These are phyloP conservation scores for Aspergillus neoniger DNA, from an alignment of 2,329 filamentous ascomycete species.

Conservation along the genomic window DNA sequence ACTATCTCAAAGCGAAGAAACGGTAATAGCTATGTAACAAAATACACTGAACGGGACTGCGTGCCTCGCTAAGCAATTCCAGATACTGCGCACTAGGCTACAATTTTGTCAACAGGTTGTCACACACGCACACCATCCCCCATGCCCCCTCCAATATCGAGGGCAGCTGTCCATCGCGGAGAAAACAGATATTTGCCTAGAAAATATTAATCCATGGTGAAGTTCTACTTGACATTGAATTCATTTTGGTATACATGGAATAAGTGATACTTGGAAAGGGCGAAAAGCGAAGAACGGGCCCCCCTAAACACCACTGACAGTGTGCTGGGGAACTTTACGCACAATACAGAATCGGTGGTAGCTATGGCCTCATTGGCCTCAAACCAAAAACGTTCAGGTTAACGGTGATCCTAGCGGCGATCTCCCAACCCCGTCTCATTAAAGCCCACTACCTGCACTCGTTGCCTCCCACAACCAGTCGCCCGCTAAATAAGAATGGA, in stretches of 20 bases:
- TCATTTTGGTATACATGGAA: no score
- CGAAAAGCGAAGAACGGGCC: no score
- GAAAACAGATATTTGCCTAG: no score
- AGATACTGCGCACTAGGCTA: background rate
- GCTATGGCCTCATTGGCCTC: conserved; percentile 10
- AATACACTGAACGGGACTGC: background rate
- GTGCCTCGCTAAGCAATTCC: conserved; percentile 1
- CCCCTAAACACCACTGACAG: no score
- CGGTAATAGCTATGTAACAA: background rate
- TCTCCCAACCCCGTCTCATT: conserved; percentile 24
- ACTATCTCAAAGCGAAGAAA: background rate
- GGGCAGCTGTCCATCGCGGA: no score
- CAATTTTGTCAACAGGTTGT: background rate
- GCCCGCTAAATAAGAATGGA: conserved; percentile 14
- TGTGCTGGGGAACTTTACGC: background rate
- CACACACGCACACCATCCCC: background rate
- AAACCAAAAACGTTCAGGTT: conserved; percentile 16
- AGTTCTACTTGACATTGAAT: no score
- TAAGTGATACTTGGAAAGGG: no score
- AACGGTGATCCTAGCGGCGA: conserved; percentile 37
- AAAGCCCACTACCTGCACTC: conserved; percentile 16
- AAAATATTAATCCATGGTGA: no score
- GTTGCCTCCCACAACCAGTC: conserved; percentile 10
- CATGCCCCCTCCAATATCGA: background rate
- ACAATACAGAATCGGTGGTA: background rate